Evolutionary conservation across 768 basidiomycete species (phyloP), one percentile per base, ranked within the genome.

Genomic region (Tylopilus vinaceipallidus): DNA sequence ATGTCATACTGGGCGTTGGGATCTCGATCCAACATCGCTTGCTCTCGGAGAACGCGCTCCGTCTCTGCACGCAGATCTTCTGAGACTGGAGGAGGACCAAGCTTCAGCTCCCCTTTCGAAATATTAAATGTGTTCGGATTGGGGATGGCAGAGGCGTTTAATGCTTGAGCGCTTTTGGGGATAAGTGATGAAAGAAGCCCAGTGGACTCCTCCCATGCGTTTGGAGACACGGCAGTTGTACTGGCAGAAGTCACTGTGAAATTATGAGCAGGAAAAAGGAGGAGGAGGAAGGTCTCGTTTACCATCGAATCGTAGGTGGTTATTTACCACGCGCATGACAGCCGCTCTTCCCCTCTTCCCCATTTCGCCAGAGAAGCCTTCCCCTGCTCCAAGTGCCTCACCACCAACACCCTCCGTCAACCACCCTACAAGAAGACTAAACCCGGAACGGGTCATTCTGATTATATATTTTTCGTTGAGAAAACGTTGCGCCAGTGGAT

Each of bases 271-370:
- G 49, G 59, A 36, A 38, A 19, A 19, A 22, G 2, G 34, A 20
- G 13, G 35, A n/a, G 17, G 19, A 32, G 42, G 36, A 47, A 26
- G 30, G 43, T 51, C 6, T 8, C 45, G 39, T 65, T 73, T 71
- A 95, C 95, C 91, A 60, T 95, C 88, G 55, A 98, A 91, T 34
- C 84, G 82, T 30, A 99, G 76, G 63, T 94, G 86, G 65, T 93
- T 95, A 65, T 97, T 97, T 20, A 99, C 87, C 32, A 98, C 92
- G 36, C 86, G 83, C 82, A 98, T 87, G 37, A 98, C 87, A 10
- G 91, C 82, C 44, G 92, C 86, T 58, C 97, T 78, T 6, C 93
- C 92, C 52, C 94, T 75, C 61, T 87, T 84, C 17, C 91, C 92
- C 49, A 80, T 80, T 57, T 91, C 86, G 2, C 89, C 91, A 27